Evolutionary conservation across 2,329 filamentous ascomycete genomes (phyloP).

Genomic region (Fusarium coicis): DNA sequence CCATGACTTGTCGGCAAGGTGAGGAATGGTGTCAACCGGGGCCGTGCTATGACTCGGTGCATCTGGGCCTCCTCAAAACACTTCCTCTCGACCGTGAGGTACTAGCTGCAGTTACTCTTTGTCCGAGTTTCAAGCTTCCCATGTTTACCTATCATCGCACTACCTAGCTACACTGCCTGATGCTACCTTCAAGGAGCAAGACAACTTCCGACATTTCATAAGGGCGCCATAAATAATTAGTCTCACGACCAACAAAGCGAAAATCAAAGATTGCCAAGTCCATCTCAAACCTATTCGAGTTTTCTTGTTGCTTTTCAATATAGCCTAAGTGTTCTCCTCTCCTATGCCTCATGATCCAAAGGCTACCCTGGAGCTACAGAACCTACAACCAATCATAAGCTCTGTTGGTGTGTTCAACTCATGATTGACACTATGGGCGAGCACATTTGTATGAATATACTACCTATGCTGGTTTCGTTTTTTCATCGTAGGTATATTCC

Average conservation of each 20-base stretch:
- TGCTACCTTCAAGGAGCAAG: neutral
- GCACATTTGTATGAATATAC: neutral
- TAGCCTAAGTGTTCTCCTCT: neutral
- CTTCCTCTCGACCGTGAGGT: slow-evolving; percentile 14
- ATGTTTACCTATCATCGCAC: neutral
- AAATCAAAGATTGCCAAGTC: neutral
- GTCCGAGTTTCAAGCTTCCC: neutral
- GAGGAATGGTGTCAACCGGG: neutral
- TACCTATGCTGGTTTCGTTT: neutral
- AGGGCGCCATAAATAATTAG: neutral
- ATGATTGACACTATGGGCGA: neutral
- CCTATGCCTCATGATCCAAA: neutral
- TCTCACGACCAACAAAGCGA: neutral
- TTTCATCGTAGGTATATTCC: neutral
- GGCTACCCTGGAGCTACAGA: slow-evolving; percentile 1
- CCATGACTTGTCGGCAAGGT: slow-evolving; percentile 6
- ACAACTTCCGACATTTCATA: neutral
- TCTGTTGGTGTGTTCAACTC: slow-evolving; percentile 4
- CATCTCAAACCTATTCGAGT: neutral
- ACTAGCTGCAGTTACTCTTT: neutral
- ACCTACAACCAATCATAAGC: slow-evolving; percentile 6
- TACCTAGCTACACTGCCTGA: neutral
- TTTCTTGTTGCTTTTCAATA: neutral
- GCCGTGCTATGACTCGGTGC: neutral
- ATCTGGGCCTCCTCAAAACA: neutral